phyloP scores from a whole-genome alignment of 352 stramenopile genomes.

The Peronospora belbahrii region DNA sequence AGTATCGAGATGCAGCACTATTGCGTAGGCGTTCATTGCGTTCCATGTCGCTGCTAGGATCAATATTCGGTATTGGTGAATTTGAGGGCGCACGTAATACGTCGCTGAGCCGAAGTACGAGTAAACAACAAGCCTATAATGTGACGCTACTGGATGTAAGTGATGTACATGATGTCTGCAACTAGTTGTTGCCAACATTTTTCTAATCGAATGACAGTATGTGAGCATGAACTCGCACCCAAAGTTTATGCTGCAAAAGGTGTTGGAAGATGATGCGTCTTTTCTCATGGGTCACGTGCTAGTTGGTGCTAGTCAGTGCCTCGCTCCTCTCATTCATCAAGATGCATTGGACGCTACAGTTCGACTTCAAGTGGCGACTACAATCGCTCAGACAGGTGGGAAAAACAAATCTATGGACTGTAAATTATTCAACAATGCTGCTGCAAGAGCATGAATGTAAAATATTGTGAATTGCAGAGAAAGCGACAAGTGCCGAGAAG shows the following conservation, averaged over 20 bases:
- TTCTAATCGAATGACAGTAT: slow-evolving; percentile 38
- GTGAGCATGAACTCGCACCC: slow-evolving; percentile 74
- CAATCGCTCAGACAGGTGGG: slow-evolving; percentile 36
- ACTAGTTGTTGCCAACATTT: slow-evolving; percentile 5
- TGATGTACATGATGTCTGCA: not conserved
- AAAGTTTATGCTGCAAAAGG: slow-evolving; percentile 64
- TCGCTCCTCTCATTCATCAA: slow-evolving; percentile 54
- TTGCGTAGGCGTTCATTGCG: slow-evolving; percentile 15
- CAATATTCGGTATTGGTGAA: slow-evolving; percentile 78
- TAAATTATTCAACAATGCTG: slow-evolving; percentile 3
- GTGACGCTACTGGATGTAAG: slow-evolving; percentile 58
- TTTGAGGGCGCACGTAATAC: slow-evolving; percentile 64
- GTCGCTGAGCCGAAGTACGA: slow-evolving; percentile 41
- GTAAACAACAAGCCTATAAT: slow-evolving; percentile 66
- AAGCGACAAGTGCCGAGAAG: slow-evolving; percentile 40
- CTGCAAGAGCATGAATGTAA: not conserved
- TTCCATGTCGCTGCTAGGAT: slow-evolving; percentile 56
- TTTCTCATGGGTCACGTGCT: slow-evolving; percentile 85
- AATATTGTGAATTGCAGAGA: slow-evolving; percentile 7
- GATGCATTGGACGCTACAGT: slow-evolving; percentile 47
- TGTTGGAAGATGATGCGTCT: slow-evolving; percentile 44
- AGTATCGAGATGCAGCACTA: not conserved
- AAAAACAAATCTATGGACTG: not conserved
- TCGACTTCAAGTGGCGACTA: slow-evolving; percentile 24
- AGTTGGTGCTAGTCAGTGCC: slow-evolving; percentile 61